Conservation (phyloP, 306 rosid genomes). For the Malus fusca region DNA sequence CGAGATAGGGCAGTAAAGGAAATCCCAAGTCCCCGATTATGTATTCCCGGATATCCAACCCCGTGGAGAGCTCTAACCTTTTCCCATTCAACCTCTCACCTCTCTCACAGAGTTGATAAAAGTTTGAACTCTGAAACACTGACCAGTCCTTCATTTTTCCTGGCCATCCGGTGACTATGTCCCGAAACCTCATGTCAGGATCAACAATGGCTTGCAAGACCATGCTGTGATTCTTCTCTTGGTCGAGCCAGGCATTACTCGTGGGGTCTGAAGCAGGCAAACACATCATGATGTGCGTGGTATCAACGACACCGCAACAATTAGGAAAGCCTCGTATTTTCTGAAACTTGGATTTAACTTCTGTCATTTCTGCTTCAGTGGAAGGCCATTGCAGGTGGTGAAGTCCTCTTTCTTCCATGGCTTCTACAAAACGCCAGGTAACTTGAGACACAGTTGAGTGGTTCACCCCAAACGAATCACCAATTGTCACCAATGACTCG, state of each 20-base stretch:
- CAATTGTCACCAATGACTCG: conserved; percentile 68
- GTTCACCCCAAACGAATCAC: conserved; percentile 60
- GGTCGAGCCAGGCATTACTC: conserved; percentile 73
- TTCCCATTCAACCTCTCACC: conserved; percentile 71
- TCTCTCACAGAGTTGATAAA: conserved; percentile 48
- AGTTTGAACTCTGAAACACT: conserved; percentile 58
- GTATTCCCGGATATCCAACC: conserved; percentile 64
- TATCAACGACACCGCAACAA: conserved; percentile 72
- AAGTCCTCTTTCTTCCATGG: conserved; percentile 76
- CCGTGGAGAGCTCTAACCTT: conserved; percentile 32
- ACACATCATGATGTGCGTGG: conserved; percentile 70
- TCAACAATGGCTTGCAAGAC: conserved; percentile 88
- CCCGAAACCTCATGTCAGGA: conserved; percentile 72
- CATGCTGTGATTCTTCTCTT: conserved; percentile 75
- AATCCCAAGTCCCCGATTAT: conserved; percentile 78
- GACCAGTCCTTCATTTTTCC: conserved; percentile 63
- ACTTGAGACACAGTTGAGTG: conserved; percentile 85
- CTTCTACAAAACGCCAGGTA: conserved; percentile 80
- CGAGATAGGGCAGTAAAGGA: conserved; percentile 69
- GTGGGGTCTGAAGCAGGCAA: conserved; percentile 57
- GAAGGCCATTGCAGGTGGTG: conserved; percentile 83
- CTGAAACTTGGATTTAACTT: conserved; percentile 66
- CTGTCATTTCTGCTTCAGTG: conserved; percentile 47
- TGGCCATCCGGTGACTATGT: conserved; percentile 87
- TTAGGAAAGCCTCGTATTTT: conserved; percentile 70